A percentile compares a stretch with the other conserved stretches of the same genome.
Evolutionary conservation across 345 rosid species (phyloP).

Genomic region (Rhodomyrtus tomentosa): DNA sequence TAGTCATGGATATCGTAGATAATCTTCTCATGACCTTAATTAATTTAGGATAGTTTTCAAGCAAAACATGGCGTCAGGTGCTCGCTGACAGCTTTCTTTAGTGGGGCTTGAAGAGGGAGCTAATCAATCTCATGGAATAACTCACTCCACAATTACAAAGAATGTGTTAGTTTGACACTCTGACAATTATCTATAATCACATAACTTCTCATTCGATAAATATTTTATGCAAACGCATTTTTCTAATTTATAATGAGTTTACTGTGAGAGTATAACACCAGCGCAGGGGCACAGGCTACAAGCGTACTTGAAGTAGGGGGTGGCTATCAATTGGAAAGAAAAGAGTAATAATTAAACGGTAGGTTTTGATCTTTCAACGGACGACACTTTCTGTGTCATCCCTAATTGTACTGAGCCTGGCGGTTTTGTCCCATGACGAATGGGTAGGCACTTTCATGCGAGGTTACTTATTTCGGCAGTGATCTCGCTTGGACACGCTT

Average conservation of each 20-base stretch:
- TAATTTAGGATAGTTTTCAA: not conserved
- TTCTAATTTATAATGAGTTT: not conserved
- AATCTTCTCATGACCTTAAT: not conserved
- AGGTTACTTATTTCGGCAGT: not conserved
- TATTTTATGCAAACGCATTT: too few species aligned
- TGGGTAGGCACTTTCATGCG: not conserved
- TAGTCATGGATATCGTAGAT: not conserved
- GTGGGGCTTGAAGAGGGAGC: not conserved
- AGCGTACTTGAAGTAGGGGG: not conserved
- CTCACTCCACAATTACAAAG: too few species aligned
- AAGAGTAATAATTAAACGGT: not conserved
- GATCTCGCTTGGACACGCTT: not conserved
- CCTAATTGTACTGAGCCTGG: not conserved
- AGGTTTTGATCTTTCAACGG: not conserved
- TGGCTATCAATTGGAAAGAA: not conserved
- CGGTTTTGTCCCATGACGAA: not conserved
- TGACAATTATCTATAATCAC: too few species aligned
- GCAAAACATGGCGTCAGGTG: not conserved
- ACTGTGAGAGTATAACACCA: not conserved
- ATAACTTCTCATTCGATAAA: too few species aligned
- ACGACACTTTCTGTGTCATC: not conserved
- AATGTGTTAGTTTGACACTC: rapidly evolving
- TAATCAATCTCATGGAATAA: not conserved
- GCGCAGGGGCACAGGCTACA: not conserved
- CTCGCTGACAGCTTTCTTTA: not conserved